These are phyloP conservation scores for Euphorbia corollata DNA, from an alignment of 441 rosid species.

Conservation along the genomic window DNA sequence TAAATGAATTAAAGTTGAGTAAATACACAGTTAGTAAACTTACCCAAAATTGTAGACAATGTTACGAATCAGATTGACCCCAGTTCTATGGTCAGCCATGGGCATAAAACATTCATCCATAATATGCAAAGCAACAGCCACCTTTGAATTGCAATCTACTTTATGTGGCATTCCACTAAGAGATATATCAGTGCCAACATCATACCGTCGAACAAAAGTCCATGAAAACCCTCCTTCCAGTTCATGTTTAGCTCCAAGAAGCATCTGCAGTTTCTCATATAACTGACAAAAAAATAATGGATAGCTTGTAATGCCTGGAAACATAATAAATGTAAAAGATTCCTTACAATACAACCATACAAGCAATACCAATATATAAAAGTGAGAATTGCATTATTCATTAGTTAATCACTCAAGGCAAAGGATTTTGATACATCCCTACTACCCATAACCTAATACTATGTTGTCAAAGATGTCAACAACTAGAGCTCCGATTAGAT, in stretches of 20 bases:
- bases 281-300: slow-evolving; percentile 35
- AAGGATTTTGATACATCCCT: neutral
- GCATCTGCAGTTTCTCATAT: slow-evolving; percentile 46
- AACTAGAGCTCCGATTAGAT: neutral
- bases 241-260: slow-evolving; percentile 75
- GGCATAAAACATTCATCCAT: slow-evolving; percentile 98
- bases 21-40: slow-evolving; percentile 13
- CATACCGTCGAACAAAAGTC: slow-evolving; percentile 66
- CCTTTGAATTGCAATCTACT: slow-evolving; percentile 73
- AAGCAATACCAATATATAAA: slow-evolving; percentile 1
- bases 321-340: slow-evolving; percentile 1
- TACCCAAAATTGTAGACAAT: slow-evolving; percentile 83
- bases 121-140: slow-evolving; percentile 74
- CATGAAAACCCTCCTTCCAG: slow-evolving; percentile 80
- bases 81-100: slow-evolving; percentile 73
- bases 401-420: neutral
- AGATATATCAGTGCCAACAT: slow-evolving; percentile 45
- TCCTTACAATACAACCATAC: no score
- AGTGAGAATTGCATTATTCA: neutral
- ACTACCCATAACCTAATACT: neutral
- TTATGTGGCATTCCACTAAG: slow-evolving; percentile 39
- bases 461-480: neutral
- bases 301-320: slow-evolving; percentile 8
- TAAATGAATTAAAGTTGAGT: neutral
- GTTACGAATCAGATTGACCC: slow-evolving; percentile 72